These are phyloP conservation scores for Hypoxylon perforatum DNA, from an alignment of 495 filamentous ascomycete species.

Conservation along the genomic window DNA sequence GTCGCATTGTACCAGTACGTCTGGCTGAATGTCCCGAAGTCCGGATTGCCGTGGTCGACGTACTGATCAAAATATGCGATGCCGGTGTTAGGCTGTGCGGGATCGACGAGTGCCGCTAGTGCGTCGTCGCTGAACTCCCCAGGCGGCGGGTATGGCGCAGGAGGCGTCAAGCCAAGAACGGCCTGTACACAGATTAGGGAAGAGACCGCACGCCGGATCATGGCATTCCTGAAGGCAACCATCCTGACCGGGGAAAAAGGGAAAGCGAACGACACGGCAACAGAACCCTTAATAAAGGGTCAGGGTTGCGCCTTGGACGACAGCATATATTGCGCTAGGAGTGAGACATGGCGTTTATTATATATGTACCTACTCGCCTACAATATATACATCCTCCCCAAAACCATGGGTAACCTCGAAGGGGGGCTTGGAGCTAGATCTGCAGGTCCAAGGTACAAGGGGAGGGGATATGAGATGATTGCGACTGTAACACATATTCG, in stretches of 20 bases:
- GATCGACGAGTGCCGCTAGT: slow-evolving; percentile 30
- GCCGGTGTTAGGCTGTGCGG: slow-evolving; percentile 12
- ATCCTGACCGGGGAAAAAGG: background rate
- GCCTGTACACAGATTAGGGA: slow-evolving; percentile 8
- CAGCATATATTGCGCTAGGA: background rate
- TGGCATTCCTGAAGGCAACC: slow-evolving; percentile 14
- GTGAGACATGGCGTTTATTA: slow-evolving; percentile 16
- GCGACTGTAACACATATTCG: background rate
- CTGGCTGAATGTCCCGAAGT: slow-evolving; percentile 66
- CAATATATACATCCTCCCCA: background rate
- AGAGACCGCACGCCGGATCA: slow-evolving; percentile 4
- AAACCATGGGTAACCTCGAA: slow-evolving; percentile 3
- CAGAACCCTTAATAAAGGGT: background rate
- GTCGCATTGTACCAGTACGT: slow-evolving; percentile 63
- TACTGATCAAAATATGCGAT: slow-evolving; percentile 58
- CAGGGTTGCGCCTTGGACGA: background rate
- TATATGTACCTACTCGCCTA: background rate
- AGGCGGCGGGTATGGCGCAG: slow-evolving; percentile 14
- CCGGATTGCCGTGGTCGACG: slow-evolving; percentile 64
- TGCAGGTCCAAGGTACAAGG: no score
- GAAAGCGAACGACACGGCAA: background rate
- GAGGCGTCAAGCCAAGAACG: slow-evolving; percentile 20
- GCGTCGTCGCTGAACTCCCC: slow-evolving; percentile 15
- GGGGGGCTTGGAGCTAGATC: background rate
- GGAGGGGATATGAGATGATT: background rate